phyloP scores from a whole-genome alignment of 257 asterid species.

The Solanum tacnaense region DNA sequence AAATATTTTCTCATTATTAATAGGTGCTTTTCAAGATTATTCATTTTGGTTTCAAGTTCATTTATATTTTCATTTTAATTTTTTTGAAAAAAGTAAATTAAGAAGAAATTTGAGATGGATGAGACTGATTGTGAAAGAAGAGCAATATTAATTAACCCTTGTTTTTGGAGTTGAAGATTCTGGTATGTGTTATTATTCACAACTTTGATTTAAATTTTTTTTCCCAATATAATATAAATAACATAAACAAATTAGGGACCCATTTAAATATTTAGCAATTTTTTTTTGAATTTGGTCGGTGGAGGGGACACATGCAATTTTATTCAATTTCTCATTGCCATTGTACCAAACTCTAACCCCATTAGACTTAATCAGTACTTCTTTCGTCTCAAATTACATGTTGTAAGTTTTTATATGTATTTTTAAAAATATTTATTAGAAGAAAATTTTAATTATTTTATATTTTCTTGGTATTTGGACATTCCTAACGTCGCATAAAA shows the following conservation, averaged over 20 bases:
- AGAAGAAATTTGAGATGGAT: background rate
- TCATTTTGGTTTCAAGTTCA: background rate
- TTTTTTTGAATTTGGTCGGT: conserved; percentile 13
- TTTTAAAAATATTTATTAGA: too few relatives aligned
- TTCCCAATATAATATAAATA: background rate
- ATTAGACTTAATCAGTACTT: background rate
- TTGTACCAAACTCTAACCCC: background rate
- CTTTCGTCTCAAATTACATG: too few relatives aligned
- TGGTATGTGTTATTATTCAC: background rate
- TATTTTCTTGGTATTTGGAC: background rate
- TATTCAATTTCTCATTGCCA: background rate
- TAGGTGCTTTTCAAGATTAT: background rate
- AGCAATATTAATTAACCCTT: background rate
- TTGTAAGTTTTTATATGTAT: too few relatives aligned
- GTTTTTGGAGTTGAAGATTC: background rate
- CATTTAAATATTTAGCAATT: background rate
- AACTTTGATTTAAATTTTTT: background rate
- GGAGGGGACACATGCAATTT: conserved; percentile 1
- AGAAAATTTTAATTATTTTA: background rate
- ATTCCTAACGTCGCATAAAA: background rate
- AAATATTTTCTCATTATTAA: background rate
- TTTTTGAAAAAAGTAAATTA: background rate
- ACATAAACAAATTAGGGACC: background rate
- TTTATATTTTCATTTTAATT: background rate
- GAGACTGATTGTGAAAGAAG: background rate